Evolutionary conservation across 2,329 filamentous ascomycete species (phyloP).

Genomic region (Raffaelea albimanens): DNA sequence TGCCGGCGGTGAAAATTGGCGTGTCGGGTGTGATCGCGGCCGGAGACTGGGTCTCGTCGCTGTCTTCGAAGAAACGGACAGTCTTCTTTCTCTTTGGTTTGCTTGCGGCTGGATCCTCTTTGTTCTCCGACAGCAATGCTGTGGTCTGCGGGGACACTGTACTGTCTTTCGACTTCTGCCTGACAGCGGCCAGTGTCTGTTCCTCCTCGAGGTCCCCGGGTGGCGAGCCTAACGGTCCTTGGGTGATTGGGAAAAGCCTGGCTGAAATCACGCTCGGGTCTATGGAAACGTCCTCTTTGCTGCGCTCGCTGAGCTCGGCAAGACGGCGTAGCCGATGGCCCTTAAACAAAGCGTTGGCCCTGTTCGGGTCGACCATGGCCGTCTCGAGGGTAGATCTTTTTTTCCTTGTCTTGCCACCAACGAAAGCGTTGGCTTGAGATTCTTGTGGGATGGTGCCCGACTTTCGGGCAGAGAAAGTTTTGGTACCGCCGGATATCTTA

Average conservation of each 20-base stretch:
- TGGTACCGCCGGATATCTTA: not conserved
- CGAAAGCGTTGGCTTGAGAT: conserved; percentile 33
- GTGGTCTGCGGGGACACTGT: not conserved
- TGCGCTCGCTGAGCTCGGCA: conserved; percentile 31
- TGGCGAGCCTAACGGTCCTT: conserved; percentile 13
- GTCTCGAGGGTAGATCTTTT: conserved; percentile 26
- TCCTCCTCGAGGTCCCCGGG: not conserved
- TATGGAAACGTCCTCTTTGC: conserved; percentile 31
- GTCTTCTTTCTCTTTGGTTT: conserved; percentile 25
- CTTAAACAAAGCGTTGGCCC: conserved; percentile 29
- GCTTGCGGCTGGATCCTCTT: not conserved
- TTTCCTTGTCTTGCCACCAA: conserved; percentile 29
- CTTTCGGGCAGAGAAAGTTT: conserved; percentile 1
- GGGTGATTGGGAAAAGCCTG: conserved; percentile 19
- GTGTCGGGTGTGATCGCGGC: not conserved
- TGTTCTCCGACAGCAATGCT: not conserved
- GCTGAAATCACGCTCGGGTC: conserved; percentile 19
- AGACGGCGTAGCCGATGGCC: conserved; percentile 27
- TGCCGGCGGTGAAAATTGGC: no score
- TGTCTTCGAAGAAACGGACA: conserved; percentile 24
- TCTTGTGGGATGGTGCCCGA: conserved; percentile 14
- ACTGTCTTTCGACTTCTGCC: not conserved
- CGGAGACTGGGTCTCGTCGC: conserved; percentile 5
- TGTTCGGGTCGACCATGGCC: conserved; percentile 30
- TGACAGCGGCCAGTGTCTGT: not conserved